Conservation (phyloP, 495 filamentous ascomycete genomes). For the Podospora sp. region DNA sequence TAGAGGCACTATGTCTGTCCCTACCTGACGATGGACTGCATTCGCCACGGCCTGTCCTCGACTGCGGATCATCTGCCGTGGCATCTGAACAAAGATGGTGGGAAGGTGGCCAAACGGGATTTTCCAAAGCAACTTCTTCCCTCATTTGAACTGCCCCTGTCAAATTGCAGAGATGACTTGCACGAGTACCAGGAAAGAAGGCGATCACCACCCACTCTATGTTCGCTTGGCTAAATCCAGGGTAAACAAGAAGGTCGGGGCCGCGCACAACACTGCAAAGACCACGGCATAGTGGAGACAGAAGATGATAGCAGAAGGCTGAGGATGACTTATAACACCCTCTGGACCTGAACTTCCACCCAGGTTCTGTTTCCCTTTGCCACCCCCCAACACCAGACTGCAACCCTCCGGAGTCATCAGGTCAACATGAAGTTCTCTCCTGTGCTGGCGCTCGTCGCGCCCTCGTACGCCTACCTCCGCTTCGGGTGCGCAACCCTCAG, state of each 20-base stretch:
- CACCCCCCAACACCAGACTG: neutral
- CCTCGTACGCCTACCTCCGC: constrained; percentile 37
- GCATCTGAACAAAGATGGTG: neutral
- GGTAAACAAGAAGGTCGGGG: neutral
- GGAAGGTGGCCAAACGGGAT: neutral
- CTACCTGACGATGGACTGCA: neutral
- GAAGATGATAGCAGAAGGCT: neutral
- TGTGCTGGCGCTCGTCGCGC: neutral
- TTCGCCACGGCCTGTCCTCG: no score
- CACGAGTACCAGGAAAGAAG: neutral
- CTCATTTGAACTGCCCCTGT: neutral
- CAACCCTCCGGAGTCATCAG: neutral
- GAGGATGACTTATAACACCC: neutral
- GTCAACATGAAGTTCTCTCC: constrained; percentile 8
- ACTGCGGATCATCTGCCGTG: neutral
- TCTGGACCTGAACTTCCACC: neutral
- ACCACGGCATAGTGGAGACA: neutral
- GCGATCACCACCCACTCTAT: neutral
- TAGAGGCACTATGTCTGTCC: neutral
- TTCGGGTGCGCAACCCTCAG: constrained; percentile 47
- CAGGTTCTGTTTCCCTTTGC: neutral
- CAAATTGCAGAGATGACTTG: neutral
- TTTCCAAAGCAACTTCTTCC: neutral
- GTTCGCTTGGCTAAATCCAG: neutral
- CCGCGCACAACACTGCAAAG: neutral